Base-by-base conservation (phyloP, 352 stramenopile species). In the Globisporangium viniferum region DNA sequence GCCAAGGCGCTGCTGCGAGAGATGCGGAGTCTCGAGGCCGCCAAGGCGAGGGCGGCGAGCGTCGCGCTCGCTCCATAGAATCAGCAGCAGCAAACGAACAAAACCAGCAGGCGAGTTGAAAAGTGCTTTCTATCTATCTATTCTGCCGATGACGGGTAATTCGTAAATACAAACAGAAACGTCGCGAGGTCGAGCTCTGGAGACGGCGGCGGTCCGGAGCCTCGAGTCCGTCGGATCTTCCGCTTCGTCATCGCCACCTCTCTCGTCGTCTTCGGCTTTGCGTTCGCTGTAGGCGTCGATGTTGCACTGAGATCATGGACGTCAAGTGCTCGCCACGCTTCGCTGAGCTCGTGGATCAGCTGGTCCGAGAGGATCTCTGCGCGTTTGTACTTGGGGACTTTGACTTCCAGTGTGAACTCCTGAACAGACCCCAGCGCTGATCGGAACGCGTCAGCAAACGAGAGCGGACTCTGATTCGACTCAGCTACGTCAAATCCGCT, bases 1-100 rank as follows among this genome's bases (percentile, higher is more conserved):
- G 88, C 86, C 22, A 95, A 93, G 69, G 81, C 84, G 22, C 68
- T 94, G 46, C 67, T 95, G 48, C 81, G 85, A 2, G 83, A 92
- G 68, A 92, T 95, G 78, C 81, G 89, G 22, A 89, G 77, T 71
- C 73, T 92, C 7, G 79, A 90, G 53, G 79, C 81, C 31, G 74
- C 73, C 1, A 63, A 64, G 58, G 69, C 66, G 31, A 62, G 56
- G 36, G 62, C 51, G n/a, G 36, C 60, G 27, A 27, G 59, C 0
- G 35, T 56, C 6, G 5, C 66, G 10, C 58, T 55, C 9, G 59
- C 57, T 9, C 33, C 15, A 6, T 62, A 44, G 36, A 27, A 33
- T 33, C 44, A 51, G 2, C 20, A 51, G 9, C 44, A 22, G 10
- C 14, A 56, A 55, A 56, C 12, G 48, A 55, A 8, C 48, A 59